phyloP scores from a whole-genome alignment of 1,139 yeast genomes.

The Arxiozyma slooffiae region DNA sequence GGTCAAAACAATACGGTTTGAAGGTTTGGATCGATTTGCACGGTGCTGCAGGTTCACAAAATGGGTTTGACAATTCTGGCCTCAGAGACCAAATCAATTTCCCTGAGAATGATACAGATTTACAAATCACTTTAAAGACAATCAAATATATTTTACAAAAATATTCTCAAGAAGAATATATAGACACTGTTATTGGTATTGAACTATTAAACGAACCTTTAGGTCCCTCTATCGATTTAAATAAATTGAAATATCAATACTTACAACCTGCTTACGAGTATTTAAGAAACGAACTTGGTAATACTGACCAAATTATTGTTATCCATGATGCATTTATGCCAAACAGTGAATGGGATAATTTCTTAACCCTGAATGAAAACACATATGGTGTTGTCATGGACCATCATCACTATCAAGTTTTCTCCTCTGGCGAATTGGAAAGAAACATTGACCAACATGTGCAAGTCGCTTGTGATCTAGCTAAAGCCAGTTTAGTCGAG shows the following conservation, averaged over 20 bases:
- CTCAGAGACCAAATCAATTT: conserved; percentile 55
- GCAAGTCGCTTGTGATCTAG: conserved; percentile 53
- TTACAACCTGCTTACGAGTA: conserved; percentile 30
- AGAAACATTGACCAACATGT: conserved; percentile 53
- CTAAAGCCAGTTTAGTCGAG: conserved; percentile 42
- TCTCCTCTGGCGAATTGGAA: conserved; percentile 51
- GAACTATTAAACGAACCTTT: conserved; percentile 86
- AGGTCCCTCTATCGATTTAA: conserved; percentile 56
- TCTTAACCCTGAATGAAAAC: conserved; percentile 32
- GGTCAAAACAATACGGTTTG: conserved; percentile 57
- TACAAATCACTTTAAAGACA: conserved; percentile 29
- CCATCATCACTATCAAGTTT: conserved; percentile 90
- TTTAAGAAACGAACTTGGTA: conserved; percentile 28
- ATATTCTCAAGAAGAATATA: conserved; percentile 56
- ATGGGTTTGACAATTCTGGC: conserved; percentile 95
- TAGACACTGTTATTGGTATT: conserved; percentile 72
- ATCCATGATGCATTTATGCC: conserved; percentile 50
- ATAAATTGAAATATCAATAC: conserved; percentile 49
- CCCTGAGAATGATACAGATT: conserved; percentile 42
- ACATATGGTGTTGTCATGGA: conserved; percentile 68
- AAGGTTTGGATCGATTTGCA: conserved; percentile 89
- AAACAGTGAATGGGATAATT: conserved; percentile 54
- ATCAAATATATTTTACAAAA: conserved; percentile 38
- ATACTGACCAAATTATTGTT: conserved; percentile 26
- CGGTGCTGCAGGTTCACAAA: conserved; percentile 96